Evolutionary conservation across 2,329 filamentous ascomycete genomes (phyloP), one percentile per base, ranked within the genome.

Genomic region (Pezicula carpinea): DNA sequence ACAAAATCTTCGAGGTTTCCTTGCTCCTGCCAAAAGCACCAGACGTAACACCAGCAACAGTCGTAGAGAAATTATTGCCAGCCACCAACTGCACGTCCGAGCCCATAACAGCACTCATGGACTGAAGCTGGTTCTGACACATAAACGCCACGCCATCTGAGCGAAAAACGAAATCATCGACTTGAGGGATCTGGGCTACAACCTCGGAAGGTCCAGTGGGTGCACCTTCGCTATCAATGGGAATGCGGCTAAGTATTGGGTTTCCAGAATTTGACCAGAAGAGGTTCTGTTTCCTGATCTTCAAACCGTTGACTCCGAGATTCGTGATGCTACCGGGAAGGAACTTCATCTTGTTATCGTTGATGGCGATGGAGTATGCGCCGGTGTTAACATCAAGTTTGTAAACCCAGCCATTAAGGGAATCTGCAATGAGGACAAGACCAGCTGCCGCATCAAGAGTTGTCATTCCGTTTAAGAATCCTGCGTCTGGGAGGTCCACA

Each of bases 381-480:
- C 55, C 53, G 0, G 57, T 61, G 1, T 29, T 6, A 2, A 55
- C 54, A 35, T 66, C 50, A 6, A 66, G 35, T 18, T 56, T 49
- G 51, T 53, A 62, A 8, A 63, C 48, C 1, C 52, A 32, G n/a
- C 64, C 62, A 4, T 31, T 39, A 4, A 51, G 15, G 2, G 59
- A 60, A 46, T 66, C 62, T 0, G 59, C 51, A 11, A 58, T 49
- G 4, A 64, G 46, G 1, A 63, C 46, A 1, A 53, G 52, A n/a
- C 42, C 46, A 10, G 39, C 41, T 1, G 32, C 15, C 3, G 44
- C 8, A 4, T 55, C 52, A 8, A 64, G 38, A 5, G 47, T 51
- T 6, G 51, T 43, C 17, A 64, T 33, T 8, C 60, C 56, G 39
- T 61, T 64, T 2, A 59, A 46, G 1, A 63, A 39, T 7, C 40